phyloP scores from a whole-genome alignment of 2,329 filamentous ascomycete genomes.

The Alternaria longipes region DNA sequence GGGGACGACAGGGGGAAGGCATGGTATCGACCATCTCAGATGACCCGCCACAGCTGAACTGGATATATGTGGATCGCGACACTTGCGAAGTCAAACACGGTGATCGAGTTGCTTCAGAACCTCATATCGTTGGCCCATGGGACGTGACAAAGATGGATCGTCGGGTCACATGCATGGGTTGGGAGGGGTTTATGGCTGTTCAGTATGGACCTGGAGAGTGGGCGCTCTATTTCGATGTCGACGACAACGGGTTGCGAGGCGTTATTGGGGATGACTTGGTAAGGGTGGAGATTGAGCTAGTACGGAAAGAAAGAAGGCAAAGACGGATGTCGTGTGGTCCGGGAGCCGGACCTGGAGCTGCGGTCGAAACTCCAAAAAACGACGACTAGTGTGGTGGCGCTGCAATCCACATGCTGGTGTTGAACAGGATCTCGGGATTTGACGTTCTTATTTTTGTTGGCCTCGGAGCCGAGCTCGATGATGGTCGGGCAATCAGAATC shows the following conservation, averaged over 20 bases:
- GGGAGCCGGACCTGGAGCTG: not conserved
- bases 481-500: not conserved
- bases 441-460: not conserved
- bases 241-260: constrained; percentile 42
- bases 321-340: not conserved
- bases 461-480: not conserved
- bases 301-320: constrained; percentile 25
- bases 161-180: constrained; percentile 34
- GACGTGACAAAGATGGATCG: constrained; percentile 36
- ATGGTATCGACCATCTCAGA: constrained; percentile 61
- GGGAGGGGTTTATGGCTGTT: constrained; percentile 43
- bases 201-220: constrained; percentile 33
- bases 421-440: not conserved
- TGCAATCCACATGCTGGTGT: not conserved
- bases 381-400: not conserved
- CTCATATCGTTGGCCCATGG: constrained; percentile 36
- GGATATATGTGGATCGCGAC: constrained; percentile 40
- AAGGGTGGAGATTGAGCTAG: constrained; percentile 25
- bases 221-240: constrained; percentile 55
- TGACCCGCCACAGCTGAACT: constrained; percentile 47
- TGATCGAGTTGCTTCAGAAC: constrained; percentile 30
- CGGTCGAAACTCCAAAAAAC: not conserved
- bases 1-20: constrained; percentile 51
- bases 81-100: constrained; percentile 42
- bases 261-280: constrained; percentile 20